Evolutionary conservation across 129 eudicot species (phyloP).

Genomic region (Chrysanthemum lavandulifolium): DNA sequence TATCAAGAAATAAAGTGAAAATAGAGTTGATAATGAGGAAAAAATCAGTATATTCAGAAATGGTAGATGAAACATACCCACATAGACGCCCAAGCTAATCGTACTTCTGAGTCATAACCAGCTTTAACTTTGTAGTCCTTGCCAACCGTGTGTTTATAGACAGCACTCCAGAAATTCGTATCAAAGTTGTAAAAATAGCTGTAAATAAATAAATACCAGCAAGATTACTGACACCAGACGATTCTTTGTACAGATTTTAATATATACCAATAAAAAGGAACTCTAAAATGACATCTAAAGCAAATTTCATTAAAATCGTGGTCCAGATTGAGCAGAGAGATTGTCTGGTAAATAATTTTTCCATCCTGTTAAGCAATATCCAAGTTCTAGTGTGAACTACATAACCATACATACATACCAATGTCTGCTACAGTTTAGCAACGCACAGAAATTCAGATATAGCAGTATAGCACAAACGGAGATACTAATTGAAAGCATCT

Average conservation of each 20-base stretch:
- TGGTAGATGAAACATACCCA: conserved; percentile 59
- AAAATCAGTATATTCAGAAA: no score
- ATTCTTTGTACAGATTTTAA: background rate
- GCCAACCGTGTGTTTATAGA: conserved; percentile 76
- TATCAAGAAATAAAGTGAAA: background rate
- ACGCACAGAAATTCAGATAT: no score
- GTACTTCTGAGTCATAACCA: conserved; percentile 87
- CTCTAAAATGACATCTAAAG: background rate
- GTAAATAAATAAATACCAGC: conserved; percentile 18
- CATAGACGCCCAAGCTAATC: conserved; percentile 93
- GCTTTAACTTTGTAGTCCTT: conserved; percentile 88
- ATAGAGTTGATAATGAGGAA: background rate
- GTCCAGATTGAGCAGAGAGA: conserved; percentile 19
- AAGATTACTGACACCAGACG: conserved; percentile 19
- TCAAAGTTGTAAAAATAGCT: conserved; percentile 82
- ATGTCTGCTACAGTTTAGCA: no score
- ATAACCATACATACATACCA: no score
- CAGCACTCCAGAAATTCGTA: conserved; percentile 77
- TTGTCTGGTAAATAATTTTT: background rate
- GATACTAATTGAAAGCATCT: background rate
- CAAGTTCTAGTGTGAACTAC: no score
- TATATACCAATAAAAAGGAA: background rate
- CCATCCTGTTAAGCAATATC: conserved; percentile 7
- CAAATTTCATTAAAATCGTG: background rate
- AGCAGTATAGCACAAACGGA: no score